Evolutionary conservation across 1,139 yeast species (phyloP).

Genomic region (Saccharomyces hybrid): DNA sequence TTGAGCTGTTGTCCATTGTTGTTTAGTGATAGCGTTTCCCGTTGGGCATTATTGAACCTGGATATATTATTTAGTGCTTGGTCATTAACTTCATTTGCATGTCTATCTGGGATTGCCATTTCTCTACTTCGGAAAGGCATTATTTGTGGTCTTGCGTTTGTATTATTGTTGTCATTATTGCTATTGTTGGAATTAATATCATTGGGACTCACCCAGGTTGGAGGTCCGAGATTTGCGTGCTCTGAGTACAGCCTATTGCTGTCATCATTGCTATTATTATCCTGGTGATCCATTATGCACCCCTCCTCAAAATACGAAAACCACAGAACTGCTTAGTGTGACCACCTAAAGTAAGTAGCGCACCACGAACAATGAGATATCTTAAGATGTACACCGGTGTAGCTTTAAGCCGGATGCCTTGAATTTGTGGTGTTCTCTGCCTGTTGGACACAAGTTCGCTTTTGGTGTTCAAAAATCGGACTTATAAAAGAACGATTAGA

Average conservation of each 20-base stretch:
- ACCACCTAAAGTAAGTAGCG: not conserved
- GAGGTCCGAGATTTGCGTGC: not conserved
- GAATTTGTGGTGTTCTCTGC: not conserved
- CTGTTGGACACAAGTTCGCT: not conserved
- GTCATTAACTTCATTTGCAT: not conserved
- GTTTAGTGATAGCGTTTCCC: not conserved
- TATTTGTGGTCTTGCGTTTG: not conserved
- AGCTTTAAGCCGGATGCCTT: not conserved
- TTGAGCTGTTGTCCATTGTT: not conserved
- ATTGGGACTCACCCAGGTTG: not conserved
- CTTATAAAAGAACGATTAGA: not conserved
- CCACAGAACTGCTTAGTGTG: not conserved
- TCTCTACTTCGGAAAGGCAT: not conserved
- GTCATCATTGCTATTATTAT: not conserved
- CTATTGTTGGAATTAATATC: not conserved
- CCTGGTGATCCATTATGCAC: not conserved
- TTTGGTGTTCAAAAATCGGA: not conserved
- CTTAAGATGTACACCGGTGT: not conserved
- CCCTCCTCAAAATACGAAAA: not conserved
- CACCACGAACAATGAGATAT: not conserved
- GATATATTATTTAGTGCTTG: not conserved
- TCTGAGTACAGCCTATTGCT: not conserved
- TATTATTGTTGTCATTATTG: not conserved
- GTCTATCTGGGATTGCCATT: not conserved
- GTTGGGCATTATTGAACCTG: not conserved